These are phyloP conservation scores for Penicillium lagena DNA, from an alignment of 495 filamentous ascomycete species.

Conservation along the genomic window DNA sequence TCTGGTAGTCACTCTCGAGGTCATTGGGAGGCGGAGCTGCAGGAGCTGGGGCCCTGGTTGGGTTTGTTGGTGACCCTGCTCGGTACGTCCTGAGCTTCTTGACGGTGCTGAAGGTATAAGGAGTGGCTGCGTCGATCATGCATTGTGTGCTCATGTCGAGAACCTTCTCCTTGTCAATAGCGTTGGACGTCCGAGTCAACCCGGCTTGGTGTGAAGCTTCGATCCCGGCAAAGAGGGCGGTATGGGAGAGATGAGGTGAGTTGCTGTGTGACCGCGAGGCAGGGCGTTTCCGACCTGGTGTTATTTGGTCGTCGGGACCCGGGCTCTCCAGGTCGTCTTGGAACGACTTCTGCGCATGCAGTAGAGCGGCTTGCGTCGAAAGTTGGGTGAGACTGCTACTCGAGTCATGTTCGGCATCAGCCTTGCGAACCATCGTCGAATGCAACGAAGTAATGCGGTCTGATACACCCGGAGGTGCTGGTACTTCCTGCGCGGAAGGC, in stretches of 20 bases:
- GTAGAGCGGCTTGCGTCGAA: constrained; percentile 45
- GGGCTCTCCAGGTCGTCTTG: constrained; percentile 38
- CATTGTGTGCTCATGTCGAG: constrained; percentile 43
- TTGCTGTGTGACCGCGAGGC: constrained; percentile 4
- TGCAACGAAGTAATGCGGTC: constrained; percentile 33
- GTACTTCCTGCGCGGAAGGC: constrained; percentile 34
- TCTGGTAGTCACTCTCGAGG: constrained; percentile 2
- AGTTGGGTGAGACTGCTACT: constrained; percentile 25
- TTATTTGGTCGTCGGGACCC: constrained; percentile 5
- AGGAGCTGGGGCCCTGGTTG: neutral
- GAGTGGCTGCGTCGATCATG: constrained; percentile 43
- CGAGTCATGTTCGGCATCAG: constrained; percentile 8
- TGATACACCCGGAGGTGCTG: constrained; percentile 17
- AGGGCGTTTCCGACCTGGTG: constrained; percentile 12
- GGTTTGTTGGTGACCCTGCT: constrained; percentile 4
- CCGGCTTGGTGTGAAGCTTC: constrained; percentile 4
- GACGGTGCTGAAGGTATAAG: constrained; percentile 40
- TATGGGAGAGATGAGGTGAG: constrained; percentile 17
- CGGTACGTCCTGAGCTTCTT: constrained; percentile 22
- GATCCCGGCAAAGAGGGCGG: constrained; percentile 29
- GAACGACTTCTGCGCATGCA: constrained; percentile 41
- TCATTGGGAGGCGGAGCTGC: neutral
- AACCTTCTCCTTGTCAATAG: constrained; percentile 6
- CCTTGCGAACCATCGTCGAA: constrained; percentile 25
- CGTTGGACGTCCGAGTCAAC: neutral